These are phyloP conservation scores for Axilococcus clingmanii DNA, from an alignment of 139 green algal species.

Conservation along the genomic window DNA sequence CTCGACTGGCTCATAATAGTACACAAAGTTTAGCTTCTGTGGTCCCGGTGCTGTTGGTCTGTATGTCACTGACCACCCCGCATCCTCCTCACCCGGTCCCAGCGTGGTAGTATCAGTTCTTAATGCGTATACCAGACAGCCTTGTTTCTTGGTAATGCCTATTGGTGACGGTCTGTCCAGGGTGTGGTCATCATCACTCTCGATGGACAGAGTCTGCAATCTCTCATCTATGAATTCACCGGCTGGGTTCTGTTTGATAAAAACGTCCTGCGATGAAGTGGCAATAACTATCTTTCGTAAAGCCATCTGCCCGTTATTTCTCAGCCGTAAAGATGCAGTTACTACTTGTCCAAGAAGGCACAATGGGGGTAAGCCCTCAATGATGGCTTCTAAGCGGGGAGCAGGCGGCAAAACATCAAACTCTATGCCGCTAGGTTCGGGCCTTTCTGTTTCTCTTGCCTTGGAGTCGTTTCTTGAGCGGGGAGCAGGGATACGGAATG, in stretches of 20 bases:
- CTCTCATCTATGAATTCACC: no score
- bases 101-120: no score
- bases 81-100: no score
- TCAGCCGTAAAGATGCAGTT: conserved; percentile 17
- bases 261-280: conserved; percentile 2
- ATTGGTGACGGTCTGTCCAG: no score
- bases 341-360: conserved; percentile 34
- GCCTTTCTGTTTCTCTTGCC: not conserved
- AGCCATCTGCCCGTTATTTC: conserved; percentile 25
- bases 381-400: conserved; percentile 44
- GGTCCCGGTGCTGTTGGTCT: not conserved
- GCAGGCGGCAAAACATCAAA: conserved; percentile 45
- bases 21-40: conserved; percentile 5
- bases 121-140: no score
- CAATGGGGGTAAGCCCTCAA: conserved; percentile 13
- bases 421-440: conserved; percentile 28
- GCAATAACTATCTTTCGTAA: conserved; percentile 21
- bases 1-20: conserved; percentile 10
- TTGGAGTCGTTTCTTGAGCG: not conserved
- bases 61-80: no score
- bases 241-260: no score
- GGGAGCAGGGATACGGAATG: no score
- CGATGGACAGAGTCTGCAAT: no score
- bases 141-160: no score
- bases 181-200: no score